Base-by-base conservation (phyloP, 2,329 filamentous ascomycete genomes). In the Daldinia sp. region DNA sequence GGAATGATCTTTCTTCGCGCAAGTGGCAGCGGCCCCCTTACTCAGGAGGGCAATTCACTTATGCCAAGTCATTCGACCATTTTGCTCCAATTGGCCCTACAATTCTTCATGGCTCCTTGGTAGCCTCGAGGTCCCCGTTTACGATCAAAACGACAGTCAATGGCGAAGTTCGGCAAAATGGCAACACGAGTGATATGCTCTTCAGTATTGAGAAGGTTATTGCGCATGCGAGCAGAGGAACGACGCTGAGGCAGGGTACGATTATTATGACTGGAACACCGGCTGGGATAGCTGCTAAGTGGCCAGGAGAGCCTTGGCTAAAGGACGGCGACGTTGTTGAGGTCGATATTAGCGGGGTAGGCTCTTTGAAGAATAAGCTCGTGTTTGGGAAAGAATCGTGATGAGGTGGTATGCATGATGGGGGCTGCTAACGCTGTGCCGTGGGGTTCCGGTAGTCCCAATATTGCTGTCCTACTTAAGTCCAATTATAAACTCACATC, bases 191-290 rank as follows among this genome's bases (percentile, higher is more conserved):
- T 10, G 50, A 60, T 2, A 60, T 60, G 57, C 37, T 60, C n/a
- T 60, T 60, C 13, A 43, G 21, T 21, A 43, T 54, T 4, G 30
- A 49, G 34, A 43, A 60, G 15, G 54, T 60, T 29, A 54, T 60
- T 6, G 57, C 57, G n/a, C 57, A 60, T 49, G 50, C 45, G 11
- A 60, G 57, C 21, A 54, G 30, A 11, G 57, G 57, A 5, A 60
- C 57, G n/a, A 60, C 57, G 8, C 25, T 60, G 3, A 45, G 57
- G n/a, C 34, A 48, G 21, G 57, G 57, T 10, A 60, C 57, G 9
- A 45, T 60, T 13, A 60, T 60, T 3, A 60, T 60, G 57, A 60
- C 57, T 3, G 57, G 57, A 41, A 60, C 57, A 5, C 57, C 57
- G 5, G 50, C 57, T 3, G 57, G 57, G 7, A 60, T 60, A 34